Base-by-base conservation (phyloP, 2,329 filamentous ascomycete genomes). In the Neonectria sp. region DNA sequence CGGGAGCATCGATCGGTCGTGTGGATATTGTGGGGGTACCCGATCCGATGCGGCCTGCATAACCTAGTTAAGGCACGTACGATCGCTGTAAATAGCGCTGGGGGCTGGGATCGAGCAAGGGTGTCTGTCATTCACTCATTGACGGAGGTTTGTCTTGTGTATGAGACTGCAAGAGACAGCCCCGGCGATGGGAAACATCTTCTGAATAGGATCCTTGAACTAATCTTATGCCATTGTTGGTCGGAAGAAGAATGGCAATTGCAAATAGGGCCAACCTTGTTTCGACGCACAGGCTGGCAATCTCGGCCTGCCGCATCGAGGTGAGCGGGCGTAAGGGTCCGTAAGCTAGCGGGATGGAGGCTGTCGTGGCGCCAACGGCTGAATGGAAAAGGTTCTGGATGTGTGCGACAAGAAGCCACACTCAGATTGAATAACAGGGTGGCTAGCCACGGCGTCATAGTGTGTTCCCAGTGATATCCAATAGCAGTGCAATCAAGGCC, bases 1-100 rank as follows among this genome's bases (percentile, higher is more conserved):
- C 51, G 51, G 51, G 51, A 53, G 51, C 51, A 53, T 53, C 51
- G 51, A 53, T 53, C 51, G 51, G 51, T 6, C 6, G n/a, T 13
- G 29, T 53, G 51, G 31, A 37, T 53, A 37, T 15, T 35, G 17
- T 35, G 51, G 29, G 51, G 51, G 51, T 53, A 11, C 31, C 33
- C 51, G 51, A 53, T 53, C 51, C n/a, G 51, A 53, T 53, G 51
- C 51, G 51, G 12, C 49, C 21, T 7, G 49, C 31, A 31, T 21
- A n/a, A 21, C 21, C 2, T 21, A 21, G 21, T 21, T 21, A 21
- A 12, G 7, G 51, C 37, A 24, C 51, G 51, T 45, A 45, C 40
- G 40, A 53, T 53, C 51, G 5, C 31, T 53, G 51, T 8, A 53
- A 21, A 35, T 13, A 17, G 6, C n/a, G n/a, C n/a, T 53, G 31